Percentiles rank a stretch among this genome's conserved stretches.
Evolutionary conservation across 2,329 filamentous ascomycete species (phyloP).

Genomic region (Calonectria henricotiae): DNA sequence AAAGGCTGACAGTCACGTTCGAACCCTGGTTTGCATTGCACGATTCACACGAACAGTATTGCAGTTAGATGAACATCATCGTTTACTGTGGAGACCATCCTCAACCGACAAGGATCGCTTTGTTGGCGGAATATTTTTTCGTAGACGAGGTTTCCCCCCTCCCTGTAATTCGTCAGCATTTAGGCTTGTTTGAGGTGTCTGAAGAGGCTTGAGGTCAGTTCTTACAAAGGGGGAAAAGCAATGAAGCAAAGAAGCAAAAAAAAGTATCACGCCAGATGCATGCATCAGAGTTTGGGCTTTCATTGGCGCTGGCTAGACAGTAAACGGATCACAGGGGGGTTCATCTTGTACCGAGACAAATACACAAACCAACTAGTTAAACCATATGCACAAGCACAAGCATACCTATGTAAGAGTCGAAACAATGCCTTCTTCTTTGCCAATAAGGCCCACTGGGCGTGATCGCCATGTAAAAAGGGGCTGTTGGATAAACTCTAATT

Average conservation of each 20-base stretch:
- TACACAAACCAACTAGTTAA: not conserved
- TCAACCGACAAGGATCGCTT: not conserved
- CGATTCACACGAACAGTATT: slow-evolving; percentile 15
- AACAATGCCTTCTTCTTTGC: slow-evolving; percentile 14
- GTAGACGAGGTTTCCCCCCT: not conserved
- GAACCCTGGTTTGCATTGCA: slow-evolving; percentile 9
- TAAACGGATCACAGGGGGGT: slow-evolving; percentile 1
- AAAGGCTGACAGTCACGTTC: slow-evolving; percentile 6
- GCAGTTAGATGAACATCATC: slow-evolving; percentile 21
- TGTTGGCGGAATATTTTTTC: not conserved
- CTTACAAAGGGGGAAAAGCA: not conserved
- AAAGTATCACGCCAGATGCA: not conserved
- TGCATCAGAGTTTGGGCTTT: slow-evolving; percentile 17
- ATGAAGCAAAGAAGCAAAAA: slow-evolving; percentile 1
- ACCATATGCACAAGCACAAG: slow-evolving; percentile 13
- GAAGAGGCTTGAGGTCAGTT: not conserved
- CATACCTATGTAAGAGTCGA: not conserved
- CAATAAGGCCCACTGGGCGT: not conserved
- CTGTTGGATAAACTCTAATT: slow-evolving; percentile 13
- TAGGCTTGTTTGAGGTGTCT: slow-evolving; percentile 14
- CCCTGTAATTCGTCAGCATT: not conserved
- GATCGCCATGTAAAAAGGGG: slow-evolving; percentile 22
- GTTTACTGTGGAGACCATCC: slow-evolving; percentile 14
- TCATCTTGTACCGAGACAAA: not conserved
- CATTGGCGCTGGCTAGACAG: slow-evolving; percentile 18